Conservation (phyloP, 306 rosid species). For the Quercus robur region DNA sequence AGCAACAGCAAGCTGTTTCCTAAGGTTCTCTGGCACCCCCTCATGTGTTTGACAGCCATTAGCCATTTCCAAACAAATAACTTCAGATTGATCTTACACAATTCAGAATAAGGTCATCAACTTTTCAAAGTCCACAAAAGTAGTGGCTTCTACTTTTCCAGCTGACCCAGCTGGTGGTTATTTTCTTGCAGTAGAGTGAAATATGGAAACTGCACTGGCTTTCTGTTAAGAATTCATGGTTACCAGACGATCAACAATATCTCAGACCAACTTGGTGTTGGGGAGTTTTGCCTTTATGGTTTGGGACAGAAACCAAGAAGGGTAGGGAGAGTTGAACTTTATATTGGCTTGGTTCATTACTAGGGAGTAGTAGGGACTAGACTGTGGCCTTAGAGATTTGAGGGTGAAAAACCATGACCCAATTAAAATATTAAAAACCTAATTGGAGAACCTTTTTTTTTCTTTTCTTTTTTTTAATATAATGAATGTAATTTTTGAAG, state of each 20-base stretch:
- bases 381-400: background rate
- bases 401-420: background rate
- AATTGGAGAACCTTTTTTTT: background rate
- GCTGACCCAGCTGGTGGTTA: background rate
- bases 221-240: background rate
- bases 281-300: too few species aligned
- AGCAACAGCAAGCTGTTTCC: conserved; percentile 70
- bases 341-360: too few species aligned
- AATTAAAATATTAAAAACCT: background rate
- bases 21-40: conserved; percentile 40
- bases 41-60: conserved; percentile 40
- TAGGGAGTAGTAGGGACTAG: too few species aligned
- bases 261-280: background rate
- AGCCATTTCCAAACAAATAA: conserved; percentile 30
- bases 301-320: background rate
- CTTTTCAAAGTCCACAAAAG: background rate
- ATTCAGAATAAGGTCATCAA: background rate
- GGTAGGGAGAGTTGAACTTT: too few species aligned
- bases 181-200: background rate
- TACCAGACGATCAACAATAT: background rate
- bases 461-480: too few species aligned
- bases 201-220: background rate
- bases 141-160: background rate
- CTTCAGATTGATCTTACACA: background rate
- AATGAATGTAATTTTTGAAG: too few species aligned